Percentiles rank a stretch among this genome's conserved stretches.
Conservation (phyloP, 768 basidiomycete genomes). For the Inosperma sp. region DNA sequence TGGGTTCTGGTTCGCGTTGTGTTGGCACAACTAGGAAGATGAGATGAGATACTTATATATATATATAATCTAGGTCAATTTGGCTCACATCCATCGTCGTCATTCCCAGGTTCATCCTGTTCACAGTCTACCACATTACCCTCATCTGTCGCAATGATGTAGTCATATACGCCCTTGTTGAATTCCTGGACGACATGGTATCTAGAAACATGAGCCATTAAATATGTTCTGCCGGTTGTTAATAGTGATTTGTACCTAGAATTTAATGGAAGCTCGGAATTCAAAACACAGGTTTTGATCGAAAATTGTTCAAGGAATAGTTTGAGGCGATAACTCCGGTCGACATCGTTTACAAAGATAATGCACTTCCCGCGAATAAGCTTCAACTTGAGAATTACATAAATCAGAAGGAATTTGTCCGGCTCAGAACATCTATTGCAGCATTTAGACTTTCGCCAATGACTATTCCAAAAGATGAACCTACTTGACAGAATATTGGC, state of each 20-base stretch:
- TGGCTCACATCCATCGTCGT: constrained; percentile 32
- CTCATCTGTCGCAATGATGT: constrained; percentile 98
- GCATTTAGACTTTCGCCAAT: constrained; percentile 3
- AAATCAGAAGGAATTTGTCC: constrained; percentile 95
- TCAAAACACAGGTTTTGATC: constrained; percentile 92
- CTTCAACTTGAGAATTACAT: constrained; percentile 93
- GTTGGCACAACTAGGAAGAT: constrained; percentile 47
- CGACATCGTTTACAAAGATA: constrained; percentile 94
- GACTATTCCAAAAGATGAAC: constrained; percentile 15
- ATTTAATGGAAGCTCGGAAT: constrained; percentile 92
- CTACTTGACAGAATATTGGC: constrained; percentile 79
- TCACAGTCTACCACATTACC: constrained; percentile 52
- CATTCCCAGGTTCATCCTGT: constrained; percentile 34
- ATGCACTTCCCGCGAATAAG: constrained; percentile 96
- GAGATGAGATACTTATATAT: not conserved
- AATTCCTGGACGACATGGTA: constrained; percentile 98
- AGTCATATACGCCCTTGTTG: constrained; percentile 97
- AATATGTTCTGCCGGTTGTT: not conserved
- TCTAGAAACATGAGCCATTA: constrained; percentile 34
- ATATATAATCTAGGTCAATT: constrained; percentile 25
- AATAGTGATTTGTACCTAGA: constrained; percentile 52
- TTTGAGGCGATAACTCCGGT: constrained; percentile 90
- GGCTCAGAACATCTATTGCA: constrained; percentile 73
- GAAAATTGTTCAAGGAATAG: constrained; percentile 98
- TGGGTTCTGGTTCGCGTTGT: constrained; percentile 39